phyloP scores from a whole-genome alignment of 2,329 filamentous ascomycete species.

The Neoarthrinium moseri region DNA sequence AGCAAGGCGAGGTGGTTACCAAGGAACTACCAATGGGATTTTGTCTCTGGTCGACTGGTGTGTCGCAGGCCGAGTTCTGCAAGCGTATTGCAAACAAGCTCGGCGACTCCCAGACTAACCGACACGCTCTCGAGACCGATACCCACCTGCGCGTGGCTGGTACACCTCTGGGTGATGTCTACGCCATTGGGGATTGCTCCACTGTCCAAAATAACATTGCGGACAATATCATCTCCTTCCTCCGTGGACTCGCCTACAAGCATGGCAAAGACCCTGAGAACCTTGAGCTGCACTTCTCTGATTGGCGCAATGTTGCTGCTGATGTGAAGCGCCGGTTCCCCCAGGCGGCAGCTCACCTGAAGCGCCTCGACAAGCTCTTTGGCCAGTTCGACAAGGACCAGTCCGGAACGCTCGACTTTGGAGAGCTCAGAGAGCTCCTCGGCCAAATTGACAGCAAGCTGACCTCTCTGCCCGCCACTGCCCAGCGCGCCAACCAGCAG shows the following conservation, averaged over 20 bases:
- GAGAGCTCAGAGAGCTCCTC: slow-evolving; percentile 84
- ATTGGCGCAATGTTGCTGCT: slow-evolving; percentile 83
- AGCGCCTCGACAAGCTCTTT: slow-evolving; percentile 88
- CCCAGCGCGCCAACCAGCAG: slow-evolving; percentile 95
- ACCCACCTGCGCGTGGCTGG: slow-evolving; percentile 87
- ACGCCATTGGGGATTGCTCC: slow-evolving; percentile 92
- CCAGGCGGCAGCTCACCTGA: slow-evolving; percentile 82
- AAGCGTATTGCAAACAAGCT: slow-evolving; percentile 77
- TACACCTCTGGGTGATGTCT: slow-evolving; percentile 88
- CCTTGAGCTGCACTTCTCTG: slow-evolving; percentile 80
- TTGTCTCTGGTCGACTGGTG: slow-evolving; percentile 96
- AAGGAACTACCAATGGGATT: slow-evolving; percentile 97
- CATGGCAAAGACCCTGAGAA: slow-evolving; percentile 86
- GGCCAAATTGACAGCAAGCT: slow-evolving; percentile 93
- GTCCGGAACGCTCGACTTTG: slow-evolving; percentile 89
- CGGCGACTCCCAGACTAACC: slow-evolving; percentile 75
- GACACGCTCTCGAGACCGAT: slow-evolving; percentile 90
- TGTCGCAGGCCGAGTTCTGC: slow-evolving; percentile 80
- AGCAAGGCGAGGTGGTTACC: slow-evolving; percentile 70
- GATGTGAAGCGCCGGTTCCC: slow-evolving; percentile 88
- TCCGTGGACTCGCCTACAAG: slow-evolving; percentile 88
- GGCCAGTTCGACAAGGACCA: slow-evolving; percentile 90
- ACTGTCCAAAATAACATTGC: slow-evolving; percentile 98
- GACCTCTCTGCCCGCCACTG: slow-evolving; percentile 90
- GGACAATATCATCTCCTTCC: slow-evolving; percentile 85